phyloP scores from a whole-genome alignment of 2,329 filamentous ascomycete species.

The Fusarium udum region DNA sequence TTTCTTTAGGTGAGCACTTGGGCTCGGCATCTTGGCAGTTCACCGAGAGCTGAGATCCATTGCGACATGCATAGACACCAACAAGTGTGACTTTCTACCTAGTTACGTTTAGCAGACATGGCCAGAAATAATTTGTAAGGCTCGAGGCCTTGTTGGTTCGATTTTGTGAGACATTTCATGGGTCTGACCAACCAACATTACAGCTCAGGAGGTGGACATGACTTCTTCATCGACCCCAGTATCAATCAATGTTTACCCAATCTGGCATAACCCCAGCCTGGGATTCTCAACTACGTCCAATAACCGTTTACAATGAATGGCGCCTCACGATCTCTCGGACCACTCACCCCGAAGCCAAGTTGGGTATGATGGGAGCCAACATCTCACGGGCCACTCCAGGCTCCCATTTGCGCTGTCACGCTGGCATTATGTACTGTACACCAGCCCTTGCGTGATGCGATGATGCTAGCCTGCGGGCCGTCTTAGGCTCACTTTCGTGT shows the following conservation, averaged over 20 bases:
- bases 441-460: conserved; percentile 33
- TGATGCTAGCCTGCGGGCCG: conserved; percentile 37
- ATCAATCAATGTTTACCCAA: neutral
- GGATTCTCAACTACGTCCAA: conserved; percentile 8
- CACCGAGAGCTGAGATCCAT: conserved; percentile 6
- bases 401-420: conserved; percentile 24
- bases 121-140: conserved; percentile 30
- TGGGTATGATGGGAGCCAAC: conserved; percentile 13
- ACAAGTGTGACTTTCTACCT: neutral
- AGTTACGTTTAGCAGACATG: neutral
- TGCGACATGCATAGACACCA: conserved; percentile 22
- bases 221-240: conserved; percentile 8
- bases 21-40: conserved; percentile 28
- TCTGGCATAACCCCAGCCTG: conserved; percentile 12
- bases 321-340: conserved; percentile 19
- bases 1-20: conserved; percentile 23
- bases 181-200: neutral
- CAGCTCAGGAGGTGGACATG: conserved; percentile 3
- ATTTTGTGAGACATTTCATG: conserved; percentile 32
- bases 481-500: conserved; percentile 18
- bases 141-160: conserved; percentile 33
- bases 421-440: conserved; percentile 23
- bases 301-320: conserved; percentile 12
- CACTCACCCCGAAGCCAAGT: conserved; percentile 25
- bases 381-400: conserved; percentile 32